Evolutionary conservation across 1,284 basidiomycete genomes (phyloP), one percentile per base, ranked within the genome.

Genomic region (Volvariella surrecta): DNA sequence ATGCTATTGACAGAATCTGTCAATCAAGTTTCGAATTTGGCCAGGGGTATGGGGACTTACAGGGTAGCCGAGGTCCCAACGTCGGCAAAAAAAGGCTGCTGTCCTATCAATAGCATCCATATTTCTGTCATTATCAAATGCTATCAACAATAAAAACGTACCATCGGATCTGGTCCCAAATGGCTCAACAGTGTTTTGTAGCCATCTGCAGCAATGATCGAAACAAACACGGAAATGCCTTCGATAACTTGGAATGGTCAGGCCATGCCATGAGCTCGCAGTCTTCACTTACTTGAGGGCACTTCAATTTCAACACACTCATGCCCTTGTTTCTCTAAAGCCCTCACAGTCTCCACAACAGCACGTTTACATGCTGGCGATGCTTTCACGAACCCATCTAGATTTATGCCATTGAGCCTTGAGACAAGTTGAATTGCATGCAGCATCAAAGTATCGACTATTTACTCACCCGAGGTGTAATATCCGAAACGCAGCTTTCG

Each of bases 361-460:
- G 89, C 91, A 28, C 93, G 71, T 46, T 79, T 70, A 53, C 75
- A 81, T 1, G 86, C 89, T 3, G 92, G 92, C 2, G 87, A 89
- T 1, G 82, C 76, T 56, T 82, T 80, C 43, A 79, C 60, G 51
- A 78, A 71, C 16, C 66, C 60, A 59, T 93, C 89, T 80, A 53
- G 49, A 20, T n/a, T n/a, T n/a, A n/a, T n/a, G n/a, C n/a, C n/a
- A n/a, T n/a, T n/a, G n/a, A 34, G 16, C 7, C 19, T 39, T 24
- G 11, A 18, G 30, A 28, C 13, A 24, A 20, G 13, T 24, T 22
- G 15, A n/a, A n/a, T 28, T 11, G 11, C 24, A 28, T 11, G 24
- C 6, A 28, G 11, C 24, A 11, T 28, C 24, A 28, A 28, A 11
- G 24, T 28, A 6, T 28, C 6, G 24, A 28, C 6, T 6, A 28